Percentiles rank a stretch among this genome's conserved stretches.
Evolutionary conservation across 306 rosid species (phyloP).

Genomic region (Quercus suber): DNA sequence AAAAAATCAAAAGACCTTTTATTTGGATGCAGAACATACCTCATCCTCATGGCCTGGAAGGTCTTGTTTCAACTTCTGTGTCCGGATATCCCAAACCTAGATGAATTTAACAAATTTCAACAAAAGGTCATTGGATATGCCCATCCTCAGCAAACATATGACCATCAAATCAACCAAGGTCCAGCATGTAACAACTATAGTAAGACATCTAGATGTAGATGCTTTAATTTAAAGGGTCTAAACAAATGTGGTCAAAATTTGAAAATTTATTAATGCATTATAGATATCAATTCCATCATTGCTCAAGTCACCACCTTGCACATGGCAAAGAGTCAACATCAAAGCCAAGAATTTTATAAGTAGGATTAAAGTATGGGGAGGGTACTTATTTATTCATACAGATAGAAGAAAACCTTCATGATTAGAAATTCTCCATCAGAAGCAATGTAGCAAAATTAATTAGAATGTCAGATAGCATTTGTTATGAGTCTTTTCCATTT

Average conservation of each 20-base stretch:
- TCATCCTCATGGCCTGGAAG: conserved; percentile 98
- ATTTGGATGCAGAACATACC: conserved; percentile 42
- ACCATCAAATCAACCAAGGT: too few species aligned
- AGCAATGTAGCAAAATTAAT: background rate
- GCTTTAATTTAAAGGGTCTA: background rate
- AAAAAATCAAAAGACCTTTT: background rate
- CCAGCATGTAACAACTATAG: background rate
- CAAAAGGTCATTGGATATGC: background rate
- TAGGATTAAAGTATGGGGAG: background rate
- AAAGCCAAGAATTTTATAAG: background rate
- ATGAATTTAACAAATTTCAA: conserved; percentile 6
- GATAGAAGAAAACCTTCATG: background rate
- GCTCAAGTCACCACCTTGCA: background rate
- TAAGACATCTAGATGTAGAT: background rate
- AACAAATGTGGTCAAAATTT: background rate
- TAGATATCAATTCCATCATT: background rate
- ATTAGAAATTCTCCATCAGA: background rate
- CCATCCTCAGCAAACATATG: too few species aligned
- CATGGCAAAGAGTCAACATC: background rate
- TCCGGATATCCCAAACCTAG: conserved; percentile 92
- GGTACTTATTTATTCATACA: background rate
- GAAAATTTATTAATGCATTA: background rate
- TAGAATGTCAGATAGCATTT: too few species aligned
- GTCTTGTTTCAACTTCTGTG: conserved; percentile 78
- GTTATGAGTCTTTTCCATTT: too few species aligned